Base-by-base conservation (phyloP, 176 grass and related monocot genomes). In the Aegilops bicornis region DNA sequence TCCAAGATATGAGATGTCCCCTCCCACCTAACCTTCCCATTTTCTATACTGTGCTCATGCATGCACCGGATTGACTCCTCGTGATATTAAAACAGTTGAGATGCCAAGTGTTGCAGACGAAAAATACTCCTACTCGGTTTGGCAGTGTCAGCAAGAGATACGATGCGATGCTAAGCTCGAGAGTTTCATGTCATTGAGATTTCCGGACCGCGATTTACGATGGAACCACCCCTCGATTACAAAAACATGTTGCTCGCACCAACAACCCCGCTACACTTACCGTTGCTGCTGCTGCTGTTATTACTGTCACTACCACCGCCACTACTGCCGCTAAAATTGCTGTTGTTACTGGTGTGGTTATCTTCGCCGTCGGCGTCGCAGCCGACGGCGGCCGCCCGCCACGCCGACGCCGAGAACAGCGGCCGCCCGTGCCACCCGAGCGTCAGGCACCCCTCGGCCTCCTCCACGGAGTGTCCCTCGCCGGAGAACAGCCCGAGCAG, bases 321-420 rank as follows among this genome's bases (percentile, higher is more conserved):
- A 65, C 71, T 88, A 68, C 83, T 78, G 27, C 24, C 71, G 86
- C 71, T 91, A 10, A 19, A 71, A 82, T 86, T 91, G 85, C 77
- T 84, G 8, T 32, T 47, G 22, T 87, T 63, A 64, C 40, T 86
- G 20, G 77, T 85, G 43, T 72, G 61, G 22, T 76, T 39, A 19
- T 91, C 77, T 3, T 82, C 89, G n/a, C 43, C 81, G 69, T 63
- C 79, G 60, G 59, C 65, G 66, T 47, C 77, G 66, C 17, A 54
- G 72, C 48, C 47, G 76, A 56, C 76, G 52, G 35, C 37, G 32
- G 67, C 79, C 64, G 82, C 92, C 13, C 86, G 86, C 96, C 96
- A 98, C 12, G 96, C 93, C 45, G 96, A 98, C 13, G 96, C 96
- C 23, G 96, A 89, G 84, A 96, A 96, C 56, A 98, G 93, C 22